Base-by-base conservation (phyloP, 129 eudicot genomes). In the Ambrosia trifida region DNA sequence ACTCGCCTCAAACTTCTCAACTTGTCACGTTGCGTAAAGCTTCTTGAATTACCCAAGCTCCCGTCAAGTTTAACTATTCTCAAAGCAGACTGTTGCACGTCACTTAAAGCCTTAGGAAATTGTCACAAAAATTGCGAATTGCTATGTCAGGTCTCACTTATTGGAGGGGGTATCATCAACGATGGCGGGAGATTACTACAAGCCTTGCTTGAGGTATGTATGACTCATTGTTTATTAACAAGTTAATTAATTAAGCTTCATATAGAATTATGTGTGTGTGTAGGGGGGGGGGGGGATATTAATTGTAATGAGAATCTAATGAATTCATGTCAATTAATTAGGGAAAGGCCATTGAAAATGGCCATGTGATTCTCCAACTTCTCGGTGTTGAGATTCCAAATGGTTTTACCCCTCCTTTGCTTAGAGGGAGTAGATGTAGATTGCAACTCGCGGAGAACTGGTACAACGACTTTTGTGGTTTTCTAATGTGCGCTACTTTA, bases 121-220 rank as follows among this genome's bases (percentile, higher is more conserved):
- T 30, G 3, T 59, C 41, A 28, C 35, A 32, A 4, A 31, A 32
- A 31, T 13, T 59, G 43, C 31, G 31, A 13, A 32, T 12, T 10
- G 19, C 12, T 59, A 11, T 6, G 4, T 59, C 43, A 59, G 12
- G 65, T 59, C 18, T 59, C 43, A 13, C 10, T 59, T 31, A 11
- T 1, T 0, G 2, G 0, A 1, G 40, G 2, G 35, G 5, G 33
- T 11, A n/a, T 52, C 17, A 4, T 6, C 4, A 30, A 0, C 11
- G 18, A 19, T 2, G 54, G 40, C 10, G 11, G 24, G 4, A 40
- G 13, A 18, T 40, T 64, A 10, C 35, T 64, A 64, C n/a, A 41
- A 20, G 17, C 50, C 69, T 40, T 64, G 51, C 33, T 40, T 24
- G 31, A 64, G 52, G 69, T 64, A 17, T 40, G 68, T 35, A n/a